Evolutionary conservation across 2,329 filamentous ascomycete genomes (phyloP).

Genomic region (Trichoderma oligosporum): DNA sequence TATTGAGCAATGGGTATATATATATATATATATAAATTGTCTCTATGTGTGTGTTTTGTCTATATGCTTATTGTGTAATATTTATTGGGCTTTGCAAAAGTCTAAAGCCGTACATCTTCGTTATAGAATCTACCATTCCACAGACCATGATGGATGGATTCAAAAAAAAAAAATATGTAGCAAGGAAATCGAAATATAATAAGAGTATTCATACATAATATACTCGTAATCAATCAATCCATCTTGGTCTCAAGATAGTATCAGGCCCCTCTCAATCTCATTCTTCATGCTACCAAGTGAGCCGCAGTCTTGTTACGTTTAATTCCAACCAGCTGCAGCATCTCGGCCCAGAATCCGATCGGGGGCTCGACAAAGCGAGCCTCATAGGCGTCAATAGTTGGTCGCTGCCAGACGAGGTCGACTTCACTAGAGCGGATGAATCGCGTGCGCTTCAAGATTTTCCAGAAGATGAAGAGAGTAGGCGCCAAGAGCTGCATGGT

Average conservation of each 20-base stretch:
- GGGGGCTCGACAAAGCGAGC: constrained; percentile 46
- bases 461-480: constrained; percentile 57
- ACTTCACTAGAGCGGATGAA: constrained; percentile 51
- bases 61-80: too few species aligned
- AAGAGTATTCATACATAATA: neutral
- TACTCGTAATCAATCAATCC: neutral
- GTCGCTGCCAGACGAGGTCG: constrained; percentile 59
- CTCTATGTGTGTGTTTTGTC: too few species aligned
- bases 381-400: constrained; percentile 56
- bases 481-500: constrained; percentile 54
- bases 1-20: too few species aligned
- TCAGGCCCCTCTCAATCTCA: neutral
- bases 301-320: constrained; percentile 21
- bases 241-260: neutral
- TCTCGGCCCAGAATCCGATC: constrained; percentile 54
- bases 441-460: constrained; percentile 57
- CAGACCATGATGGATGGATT: constrained; percentile 3
- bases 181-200: neutral
- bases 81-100: too few species aligned
- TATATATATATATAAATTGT: too few species aligned
- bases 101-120: neutral
- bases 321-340: constrained; percentile 45
- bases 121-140: neutral
- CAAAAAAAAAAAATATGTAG: neutral
- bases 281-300: neutral